phyloP scores from a whole-genome alignment of 2,329 filamentous ascomycete genomes.

The Sporothrix variecibatus region DNA sequence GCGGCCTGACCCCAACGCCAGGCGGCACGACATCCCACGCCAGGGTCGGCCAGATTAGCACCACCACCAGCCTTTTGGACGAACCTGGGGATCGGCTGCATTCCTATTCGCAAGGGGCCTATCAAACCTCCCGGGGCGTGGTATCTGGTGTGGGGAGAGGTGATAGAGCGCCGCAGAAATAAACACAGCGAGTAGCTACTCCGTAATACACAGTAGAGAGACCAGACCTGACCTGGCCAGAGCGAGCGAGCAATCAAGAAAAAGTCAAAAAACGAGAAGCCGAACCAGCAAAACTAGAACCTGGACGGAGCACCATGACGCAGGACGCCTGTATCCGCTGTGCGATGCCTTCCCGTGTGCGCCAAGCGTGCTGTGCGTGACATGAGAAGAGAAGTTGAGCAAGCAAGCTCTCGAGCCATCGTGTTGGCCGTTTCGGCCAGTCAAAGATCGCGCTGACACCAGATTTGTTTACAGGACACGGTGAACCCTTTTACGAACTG shows the following conservation, averaged over 20 bases:
- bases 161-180: background rate
- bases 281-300: background rate
- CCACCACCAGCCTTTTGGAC: conserved; percentile 24
- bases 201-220: too few species aligned
- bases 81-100: conserved; percentile 30
- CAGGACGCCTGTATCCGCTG: conserved; percentile 12
- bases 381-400: background rate
- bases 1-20: conserved; percentile 8
- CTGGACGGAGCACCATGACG: background rate
- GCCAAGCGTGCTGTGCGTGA: background rate
- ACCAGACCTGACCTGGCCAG: background rate
- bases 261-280: background rate
- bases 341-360: background rate
- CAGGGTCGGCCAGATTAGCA: conserved; percentile 18
- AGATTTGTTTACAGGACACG: background rate
- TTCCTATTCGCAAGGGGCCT: conserved; percentile 28
- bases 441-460: background rate
- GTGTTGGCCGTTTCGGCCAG: conserved; percentile 11
- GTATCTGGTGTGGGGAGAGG: conserved; percentile 27
- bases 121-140: conserved; percentile 28
- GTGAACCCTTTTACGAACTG: background rate
- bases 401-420: background rate
- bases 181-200: conserved; percentile 11
- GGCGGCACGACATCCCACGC: conserved; percentile 28
- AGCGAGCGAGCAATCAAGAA: background rate